Evolutionary conservation across 306 rosid genomes (phyloP), one percentile per base, ranked within the genome.

Genomic region (Parietaria judaica): DNA sequence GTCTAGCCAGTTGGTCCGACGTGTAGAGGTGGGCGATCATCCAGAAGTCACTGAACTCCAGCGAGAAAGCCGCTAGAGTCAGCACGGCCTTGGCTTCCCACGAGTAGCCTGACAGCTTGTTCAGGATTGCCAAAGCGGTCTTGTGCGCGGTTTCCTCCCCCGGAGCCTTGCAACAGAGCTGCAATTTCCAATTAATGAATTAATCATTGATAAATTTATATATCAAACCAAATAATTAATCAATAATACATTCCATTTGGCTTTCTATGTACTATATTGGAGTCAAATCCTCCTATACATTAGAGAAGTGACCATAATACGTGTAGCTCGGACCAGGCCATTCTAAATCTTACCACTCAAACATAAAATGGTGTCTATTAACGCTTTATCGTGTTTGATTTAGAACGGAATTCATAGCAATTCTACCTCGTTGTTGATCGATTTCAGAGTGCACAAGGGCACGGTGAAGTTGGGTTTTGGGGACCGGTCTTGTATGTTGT

Each of bases 71-170:
- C 0, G 88, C 84, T 0, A 88, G 72, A 4, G 88, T 75, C 14
- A 88, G 72, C 66, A 83, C 86, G 2, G 81, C 79, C 64, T 85
- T 85, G 41, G 83, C 84, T 16, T 75, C 78, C 96, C 90, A 88
- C 0, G 68, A 41, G 51, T 79, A 81, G 56, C 34, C 54, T 14
- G 84, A 63, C 0, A 88, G 71, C 79, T 72, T 79, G 72, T 69
- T 71, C 1, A 84, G 81, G 6, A 88, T 80, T 7, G 81, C 9
- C 4, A 77, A 23, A 35, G 89, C 73, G 2, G 94, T 76, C 14
- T 67, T 66, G 76, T 83, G 86, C 3, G 81, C 84, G 61, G 54
- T 64, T 60, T 68, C 77, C 54, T 79, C 95, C 7, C 83, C 78
- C 11, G 83, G 73, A 3, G 73, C 55, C 80, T 83, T 81, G 86